Base-by-base conservation (phyloP, 1,284 basidiomycete genomes). In the Tetrapyrgos nigripes region DNA sequence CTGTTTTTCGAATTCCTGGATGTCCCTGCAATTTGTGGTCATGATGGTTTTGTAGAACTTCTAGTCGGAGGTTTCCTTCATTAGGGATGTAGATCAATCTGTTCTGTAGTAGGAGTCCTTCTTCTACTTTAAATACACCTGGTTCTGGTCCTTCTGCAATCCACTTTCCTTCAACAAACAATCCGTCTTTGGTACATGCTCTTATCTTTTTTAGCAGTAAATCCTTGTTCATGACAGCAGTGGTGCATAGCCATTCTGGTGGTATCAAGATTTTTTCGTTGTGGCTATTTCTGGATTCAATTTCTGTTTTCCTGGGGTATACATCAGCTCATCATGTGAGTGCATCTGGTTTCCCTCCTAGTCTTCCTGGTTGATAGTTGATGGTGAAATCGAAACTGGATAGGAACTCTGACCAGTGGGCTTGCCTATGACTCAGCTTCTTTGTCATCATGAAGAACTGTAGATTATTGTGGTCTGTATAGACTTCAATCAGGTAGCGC, bases 391-490 rank as follows among this genome's bases (percentile, higher is more conserved):
- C n/a, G n/a, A n/a, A n/a, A n/a, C n/a, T n/a, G n/a, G n/a, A n/a
- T n/a, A n/a, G n/a, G n/a, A n/a, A n/a, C n/a, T n/a, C n/a, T n/a
- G n/a, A n/a, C 33, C 3, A 62, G 23, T 8, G 76, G 53, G 63
- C 8, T 60, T 50, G 73, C 5, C 70, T 50, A 2, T 62, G 54
- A 23, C 53, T 66, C 1, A 73, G 63, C 5, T 59, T 50, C 27
- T 66, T 57, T 2, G 64, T 35, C 0, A 53, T 61, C 24, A 28
- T 48, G 64, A 74, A 76, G 52, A 69, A 71, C 40, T 66, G 57
- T 1, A 76, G 65, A 46, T 69, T 68, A 2, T 61, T 51, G 55
- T 77, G 74, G 56, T 78, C 0, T 55, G n/a, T n/a, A n/a, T n/a
- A n/a, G n/a, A n/a, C n/a, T n/a, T n/a, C n/a, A n/a, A n/a, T n/a